Conservation (phyloP, 2,329 filamentous ascomycete species). For the Apiospora hydei region DNA sequence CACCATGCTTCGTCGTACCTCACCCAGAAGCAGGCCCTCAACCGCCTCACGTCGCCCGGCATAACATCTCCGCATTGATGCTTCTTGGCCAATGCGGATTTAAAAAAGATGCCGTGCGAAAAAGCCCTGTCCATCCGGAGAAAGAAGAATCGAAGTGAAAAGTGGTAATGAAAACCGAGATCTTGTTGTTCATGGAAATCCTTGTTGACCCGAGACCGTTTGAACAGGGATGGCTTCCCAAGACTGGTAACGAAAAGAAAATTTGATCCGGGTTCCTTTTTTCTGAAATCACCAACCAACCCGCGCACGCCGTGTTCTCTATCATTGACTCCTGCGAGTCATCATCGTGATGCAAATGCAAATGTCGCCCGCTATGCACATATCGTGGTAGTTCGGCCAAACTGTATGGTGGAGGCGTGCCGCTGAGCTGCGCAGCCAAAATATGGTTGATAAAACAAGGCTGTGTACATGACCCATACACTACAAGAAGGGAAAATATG, state of each 20-base stretch:
- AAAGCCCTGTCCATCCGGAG: not conserved
- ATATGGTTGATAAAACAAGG: conserved; percentile 26
- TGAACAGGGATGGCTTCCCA: not conserved
- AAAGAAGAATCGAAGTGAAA: conserved; percentile 3
- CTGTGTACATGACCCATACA: conserved; percentile 26
- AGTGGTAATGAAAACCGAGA: not conserved
- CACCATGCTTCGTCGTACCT: not conserved
- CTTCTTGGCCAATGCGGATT: conserved; percentile 4
- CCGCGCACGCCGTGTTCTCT: not conserved
- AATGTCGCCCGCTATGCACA: conserved; percentile 26
- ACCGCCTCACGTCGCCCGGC: not conserved
- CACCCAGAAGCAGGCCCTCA: not conserved
- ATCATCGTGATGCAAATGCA: conserved; percentile 28
- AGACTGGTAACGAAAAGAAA: not conserved
- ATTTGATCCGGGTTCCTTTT: conserved; percentile 13
- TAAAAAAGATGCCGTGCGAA: not conserved
- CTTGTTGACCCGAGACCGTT: not conserved
- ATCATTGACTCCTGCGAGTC: conserved; percentile 24
- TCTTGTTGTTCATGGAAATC: not conserved
- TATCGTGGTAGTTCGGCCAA: conserved; percentile 13
- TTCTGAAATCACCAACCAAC: conserved; percentile 17
- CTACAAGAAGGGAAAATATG: conserved; percentile 25
- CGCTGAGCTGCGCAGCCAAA: conserved; percentile 22
- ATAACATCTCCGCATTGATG: not conserved
- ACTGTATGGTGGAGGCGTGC: conserved; percentile 6